Evolutionary conservation across 352 stramenopile species (phyloP).

Genomic region (Globisporangium polare): DNA sequence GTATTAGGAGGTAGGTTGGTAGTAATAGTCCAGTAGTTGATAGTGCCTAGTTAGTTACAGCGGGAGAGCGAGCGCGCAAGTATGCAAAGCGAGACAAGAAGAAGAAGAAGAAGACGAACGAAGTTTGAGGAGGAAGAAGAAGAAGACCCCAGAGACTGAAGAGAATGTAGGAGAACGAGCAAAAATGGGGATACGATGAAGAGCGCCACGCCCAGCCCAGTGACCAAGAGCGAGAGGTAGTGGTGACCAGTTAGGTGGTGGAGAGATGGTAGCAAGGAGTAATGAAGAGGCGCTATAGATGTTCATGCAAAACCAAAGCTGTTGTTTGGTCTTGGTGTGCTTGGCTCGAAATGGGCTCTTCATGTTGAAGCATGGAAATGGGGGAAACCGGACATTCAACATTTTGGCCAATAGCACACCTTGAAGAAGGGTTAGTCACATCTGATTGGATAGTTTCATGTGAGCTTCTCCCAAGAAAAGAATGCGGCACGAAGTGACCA

Average conservation of each 20-base stretch:
- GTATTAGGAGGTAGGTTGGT: conserved; percentile 13
- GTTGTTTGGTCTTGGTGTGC: neutral
- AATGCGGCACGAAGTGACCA: neutral
- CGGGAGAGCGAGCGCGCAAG: conserved; percentile 3
- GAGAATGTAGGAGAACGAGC: neutral
- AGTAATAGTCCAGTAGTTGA: conserved; percentile 17
- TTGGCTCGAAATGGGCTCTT: neutral
- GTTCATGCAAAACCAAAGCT: neutral
- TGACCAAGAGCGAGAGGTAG: conserved; percentile 7
- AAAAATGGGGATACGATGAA: conserved; percentile 7
- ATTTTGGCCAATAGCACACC: neutral
- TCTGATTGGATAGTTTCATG: neutral
- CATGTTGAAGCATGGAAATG: neutral
- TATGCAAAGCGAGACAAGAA: neutral
- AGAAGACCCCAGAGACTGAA: neutral
- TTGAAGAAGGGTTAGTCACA: too few species aligned
- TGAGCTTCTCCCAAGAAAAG: neutral
- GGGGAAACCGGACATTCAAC: neutral
- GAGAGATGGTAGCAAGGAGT: conserved; percentile 1
- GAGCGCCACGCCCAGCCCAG: neutral
- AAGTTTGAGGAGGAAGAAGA: neutral
- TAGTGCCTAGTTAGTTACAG: conserved; percentile 17
- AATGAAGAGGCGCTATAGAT: conserved; percentile 9
- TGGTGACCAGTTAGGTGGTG: neutral
- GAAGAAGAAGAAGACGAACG: conserved; percentile 1